Base-by-base conservation (phyloP, 2,329 filamentous ascomycete species). In the Scytalidium sp. region DNA sequence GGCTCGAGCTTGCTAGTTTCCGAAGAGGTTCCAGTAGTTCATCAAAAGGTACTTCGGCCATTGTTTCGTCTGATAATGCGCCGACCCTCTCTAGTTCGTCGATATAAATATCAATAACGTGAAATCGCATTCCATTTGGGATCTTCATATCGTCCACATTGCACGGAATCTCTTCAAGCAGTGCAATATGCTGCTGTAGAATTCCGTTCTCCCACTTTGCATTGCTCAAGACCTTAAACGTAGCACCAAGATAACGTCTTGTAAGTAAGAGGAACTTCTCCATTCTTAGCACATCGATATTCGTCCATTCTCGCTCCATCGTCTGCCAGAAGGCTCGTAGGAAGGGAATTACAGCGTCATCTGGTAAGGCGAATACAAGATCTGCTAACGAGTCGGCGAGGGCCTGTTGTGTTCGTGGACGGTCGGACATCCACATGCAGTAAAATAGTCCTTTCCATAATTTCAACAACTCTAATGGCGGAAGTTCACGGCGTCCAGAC, bases 381-480 rank as follows among this genome's bases (percentile, higher is more conserved):
- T 72, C 79, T 41, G 91, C 88, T 49, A 97, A 85, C 54, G 92
- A 85, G 57, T 78, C 73, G 59, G 88, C 88, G 42, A 97, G 86
- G 41, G 81, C 81, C 75, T 96, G 91, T 74, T 97, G 93, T 2
- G 88, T 85, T n/a, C 85, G 73, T 10, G 91, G 86, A 43, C 91
- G 88, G 75, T 97, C 92, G 68, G 87, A 90, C 85, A 96, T 94
- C 87, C 90, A 97, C 63, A 94, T 82, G 64, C 86, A 87, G 77
- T 91, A 97, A 75, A 94, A 97, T 19, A 97, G 81, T 4, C 91
- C 93, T 66, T 95, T 96, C 90, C 91, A 96, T 57, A 97, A 80
- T 74, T 96, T 96, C 53, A 93, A 76, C 45, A 90, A 75, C 56
- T 96, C 91, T 57, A 87, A 68, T 39, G 81, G 74, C 17, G 81